Base-by-base conservation (phyloP, 345 rosid genomes). In the Excoecaria agallocha region DNA sequence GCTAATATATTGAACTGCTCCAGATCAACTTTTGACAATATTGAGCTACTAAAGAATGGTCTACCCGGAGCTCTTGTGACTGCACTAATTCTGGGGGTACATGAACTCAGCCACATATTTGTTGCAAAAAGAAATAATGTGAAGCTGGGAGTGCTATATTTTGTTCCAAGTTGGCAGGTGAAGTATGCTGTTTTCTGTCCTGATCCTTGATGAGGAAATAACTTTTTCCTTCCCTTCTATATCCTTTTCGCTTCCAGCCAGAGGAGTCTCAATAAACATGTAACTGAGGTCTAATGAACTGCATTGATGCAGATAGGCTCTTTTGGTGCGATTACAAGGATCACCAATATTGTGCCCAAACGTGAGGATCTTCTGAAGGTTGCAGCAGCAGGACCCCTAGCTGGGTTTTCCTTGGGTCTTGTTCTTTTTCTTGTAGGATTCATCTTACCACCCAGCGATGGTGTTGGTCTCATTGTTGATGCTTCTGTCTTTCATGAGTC, bases 151-250 rank as follows among this genome's bases (percentile, higher is more conserved):
- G 89, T 94, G 72, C 98, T 98, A 4, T 94, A 82, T 86, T 92
- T 94, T 81, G 93, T 94, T 79, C 97, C 98, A 37, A 92, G 98
- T 82, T 91, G 93, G 98, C 98, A 94, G 95, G 97, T 94, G 84
- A 88, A 59, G 66, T 67, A 46, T 62, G 35, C 72, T 24, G 54
- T 55, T 52, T n/a, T 37, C 12, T 52, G 37, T 68, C 55, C 62
- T 59, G 38, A 39, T 62, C 5, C 57, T 51, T 55, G 6, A 25
- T 63, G 25, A 57, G 70, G 56, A 20, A 78, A 39, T 12, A 24
- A 7, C 38, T 3, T 50, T 10, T 68, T 63, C 66, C 30, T 30
- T 30, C 30, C 30, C 30, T 30, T 71, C 22, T 54, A 41, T 66
- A 9, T 51, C 10, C 50, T 70, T 59, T 46, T 38, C 19, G 12